phyloP scores from a whole-genome alignment of 768 basidiomycete species.

The Lactarius vividus region DNA sequence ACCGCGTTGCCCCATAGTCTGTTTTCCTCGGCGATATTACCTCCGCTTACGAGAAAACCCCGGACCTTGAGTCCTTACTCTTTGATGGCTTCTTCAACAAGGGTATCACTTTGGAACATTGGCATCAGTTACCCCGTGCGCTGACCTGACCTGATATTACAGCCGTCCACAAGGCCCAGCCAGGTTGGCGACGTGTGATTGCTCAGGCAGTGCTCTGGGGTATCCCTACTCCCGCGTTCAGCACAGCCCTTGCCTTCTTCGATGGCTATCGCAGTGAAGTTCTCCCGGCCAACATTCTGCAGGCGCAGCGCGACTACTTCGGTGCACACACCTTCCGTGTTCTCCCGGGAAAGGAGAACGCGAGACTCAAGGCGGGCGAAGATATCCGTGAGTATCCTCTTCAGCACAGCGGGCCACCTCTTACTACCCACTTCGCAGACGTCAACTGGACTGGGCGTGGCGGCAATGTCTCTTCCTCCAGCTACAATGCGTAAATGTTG shows the following conservation, averaged over 20 bases:
- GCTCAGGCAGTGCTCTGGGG: slow-evolving; percentile 98
- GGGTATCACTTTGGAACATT: slow-evolving; percentile 42
- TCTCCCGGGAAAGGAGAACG: slow-evolving; percentile 87
- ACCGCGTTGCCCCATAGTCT: slow-evolving; percentile 35
- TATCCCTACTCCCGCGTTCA: slow-evolving; percentile 96
- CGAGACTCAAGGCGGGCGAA: slow-evolving; percentile 69
- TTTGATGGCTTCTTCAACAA: slow-evolving; percentile 99
- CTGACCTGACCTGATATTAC: slow-evolving; percentile 13
- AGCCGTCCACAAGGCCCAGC: slow-evolving; percentile 93
- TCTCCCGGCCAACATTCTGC: slow-evolving; percentile 90
- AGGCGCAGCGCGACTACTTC: slow-evolving; percentile 99
- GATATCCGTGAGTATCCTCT: slow-evolving; percentile 73
- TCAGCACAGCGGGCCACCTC: background rate
- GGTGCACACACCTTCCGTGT: slow-evolving; percentile 98
- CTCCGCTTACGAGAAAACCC: slow-evolving; percentile 82
- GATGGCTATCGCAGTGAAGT: slow-evolving; percentile 97
- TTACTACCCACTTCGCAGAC: slow-evolving; percentile 46
- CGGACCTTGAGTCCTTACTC: slow-evolving; percentile 83
- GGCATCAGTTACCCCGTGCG: background rate
- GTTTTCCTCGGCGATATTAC: slow-evolving; percentile 96
- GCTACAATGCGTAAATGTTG: slow-evolving; percentile 64
- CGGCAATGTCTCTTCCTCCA: slow-evolving; percentile 87
- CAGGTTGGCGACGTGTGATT: slow-evolving; percentile 96
- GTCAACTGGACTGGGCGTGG: slow-evolving; percentile 99
- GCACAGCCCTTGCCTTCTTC: slow-evolving; percentile 97